Conservation (phyloP, 768 basidiomycete species). For the Naganishia kalamii region DNA sequence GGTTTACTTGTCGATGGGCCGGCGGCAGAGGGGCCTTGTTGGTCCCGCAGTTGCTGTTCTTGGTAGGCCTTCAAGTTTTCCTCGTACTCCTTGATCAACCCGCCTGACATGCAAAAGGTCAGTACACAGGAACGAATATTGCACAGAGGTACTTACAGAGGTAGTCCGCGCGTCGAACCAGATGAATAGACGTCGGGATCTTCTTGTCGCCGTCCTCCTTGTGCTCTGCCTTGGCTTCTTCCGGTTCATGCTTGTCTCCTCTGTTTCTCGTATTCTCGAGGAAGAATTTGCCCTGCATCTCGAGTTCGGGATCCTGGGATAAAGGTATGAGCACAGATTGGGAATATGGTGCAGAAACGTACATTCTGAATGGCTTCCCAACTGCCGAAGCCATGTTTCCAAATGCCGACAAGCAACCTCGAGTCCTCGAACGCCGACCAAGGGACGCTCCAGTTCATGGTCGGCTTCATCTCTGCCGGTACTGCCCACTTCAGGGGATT, state of each 20-base stretch:
- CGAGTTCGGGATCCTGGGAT: conserved; percentile 65
- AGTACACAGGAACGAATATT: not conserved
- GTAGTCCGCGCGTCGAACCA: conserved; percentile 94
- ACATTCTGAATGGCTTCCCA: conserved; percentile 84
- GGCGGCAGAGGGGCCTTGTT: conserved; percentile 12
- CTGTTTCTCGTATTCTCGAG: conserved; percentile 94
- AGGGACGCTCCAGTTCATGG: conserved; percentile 90
- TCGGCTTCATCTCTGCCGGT: conserved; percentile 87
- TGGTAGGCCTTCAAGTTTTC: conserved; percentile 38
- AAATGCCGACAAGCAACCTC: conserved; percentile 89
- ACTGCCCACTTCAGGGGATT: conserved; percentile 69
- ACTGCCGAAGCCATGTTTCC: conserved; percentile 85
- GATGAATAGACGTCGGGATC: conserved; percentile 95
- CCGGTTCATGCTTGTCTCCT: conserved; percentile 49
- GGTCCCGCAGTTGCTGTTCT: conserved; percentile 33
- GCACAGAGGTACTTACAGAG: conserved; percentile 48
- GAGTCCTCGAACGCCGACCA: conserved; percentile 91
- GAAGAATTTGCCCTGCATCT: conserved; percentile 89
- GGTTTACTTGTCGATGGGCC: not conserved
- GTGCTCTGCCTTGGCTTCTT: conserved; percentile 9
- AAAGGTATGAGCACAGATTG: not conserved
- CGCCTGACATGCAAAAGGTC: conserved; percentile 24
- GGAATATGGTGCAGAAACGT: not conserved
- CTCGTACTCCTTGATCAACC: conserved; percentile 43
- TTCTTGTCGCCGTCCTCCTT: conserved; percentile 43